These are phyloP conservation scores for Diospyros lotus DNA, from an alignment of 148 eudicot genomes.

Conservation along the genomic window DNA sequence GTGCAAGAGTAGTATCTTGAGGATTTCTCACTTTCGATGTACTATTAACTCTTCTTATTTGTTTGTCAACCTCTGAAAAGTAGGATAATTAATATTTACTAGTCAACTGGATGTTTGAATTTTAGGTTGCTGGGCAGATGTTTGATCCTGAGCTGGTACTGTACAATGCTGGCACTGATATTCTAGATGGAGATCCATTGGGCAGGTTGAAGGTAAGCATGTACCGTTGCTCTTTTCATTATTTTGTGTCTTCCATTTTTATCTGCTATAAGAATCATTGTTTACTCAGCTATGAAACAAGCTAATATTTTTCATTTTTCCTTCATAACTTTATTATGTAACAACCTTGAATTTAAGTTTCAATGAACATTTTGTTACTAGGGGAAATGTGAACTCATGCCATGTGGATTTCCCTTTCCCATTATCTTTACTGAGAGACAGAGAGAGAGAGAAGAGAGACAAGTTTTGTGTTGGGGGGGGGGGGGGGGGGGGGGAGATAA, in stretches of 20 bases:
- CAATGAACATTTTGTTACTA: no score
- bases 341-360: neutral
- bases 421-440: no score
- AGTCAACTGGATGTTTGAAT: neutral
- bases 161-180: slow-evolving; percentile 98
- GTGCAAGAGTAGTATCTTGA: no score
- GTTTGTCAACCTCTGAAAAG: no score
- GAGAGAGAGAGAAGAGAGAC: no score
- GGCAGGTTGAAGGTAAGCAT: slow-evolving; percentile 65
- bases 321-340: neutral
- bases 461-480: no score
- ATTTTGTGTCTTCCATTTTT: neutral
- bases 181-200: slow-evolving; percentile 88
- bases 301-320: neutral
- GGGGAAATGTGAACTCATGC: no score
- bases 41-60: no score
- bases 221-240: neutral
- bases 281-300: no score
- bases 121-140: slow-evolving; percentile 55
- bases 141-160: slow-evolving; percentile 78
- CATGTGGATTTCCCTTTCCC: no score
- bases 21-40: no score
- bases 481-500: neutral
- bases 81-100: no score
- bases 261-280: neutral